Conservation (phyloP, 495 filamentous ascomycete species). For the Penicillium cosmopolitanum region DNA sequence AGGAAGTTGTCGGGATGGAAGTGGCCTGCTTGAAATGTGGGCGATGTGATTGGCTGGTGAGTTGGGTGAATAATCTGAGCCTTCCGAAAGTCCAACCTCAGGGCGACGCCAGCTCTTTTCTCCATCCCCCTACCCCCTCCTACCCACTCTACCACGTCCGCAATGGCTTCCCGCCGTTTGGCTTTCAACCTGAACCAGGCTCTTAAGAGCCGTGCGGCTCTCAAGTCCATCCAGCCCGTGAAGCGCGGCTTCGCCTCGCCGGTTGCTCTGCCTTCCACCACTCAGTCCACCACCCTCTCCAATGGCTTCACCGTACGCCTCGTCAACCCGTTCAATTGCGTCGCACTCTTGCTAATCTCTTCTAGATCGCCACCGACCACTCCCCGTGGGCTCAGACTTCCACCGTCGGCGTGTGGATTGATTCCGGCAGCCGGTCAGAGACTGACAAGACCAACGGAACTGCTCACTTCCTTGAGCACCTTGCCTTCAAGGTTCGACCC, state of each 20-base stretch:
- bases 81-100: constrained; percentile 56
- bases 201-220: constrained; percentile 78
- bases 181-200: constrained; percentile 86
- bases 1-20: constrained; percentile 45
- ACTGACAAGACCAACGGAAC: constrained; percentile 98
- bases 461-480: constrained; percentile 98
- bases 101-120: constrained; percentile 46
- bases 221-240: constrained; percentile 71
- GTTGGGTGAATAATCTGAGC: constrained; percentile 53
- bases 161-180: constrained; percentile 94
- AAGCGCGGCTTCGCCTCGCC: constrained; percentile 86
- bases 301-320: constrained; percentile 92
- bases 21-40: constrained; percentile 50
- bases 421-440: constrained; percentile 96
- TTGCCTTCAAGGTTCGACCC: constrained; percentile 89
- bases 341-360: constrained; percentile 42
- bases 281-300: constrained; percentile 90
- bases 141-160: constrained; percentile 33
- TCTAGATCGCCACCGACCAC: constrained; percentile 93
- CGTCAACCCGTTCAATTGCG: constrained; percentile 27
- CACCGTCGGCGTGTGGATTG: constrained; percentile 98
- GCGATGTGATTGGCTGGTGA: constrained; percentile 55
- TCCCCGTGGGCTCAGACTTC: constrained; percentile 98
- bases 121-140: constrained; percentile 37
- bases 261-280: constrained; percentile 72